Evolutionary conservation across 2,329 filamentous ascomycete genomes (phyloP).

Genomic region (Dendryphion nanum): DNA sequence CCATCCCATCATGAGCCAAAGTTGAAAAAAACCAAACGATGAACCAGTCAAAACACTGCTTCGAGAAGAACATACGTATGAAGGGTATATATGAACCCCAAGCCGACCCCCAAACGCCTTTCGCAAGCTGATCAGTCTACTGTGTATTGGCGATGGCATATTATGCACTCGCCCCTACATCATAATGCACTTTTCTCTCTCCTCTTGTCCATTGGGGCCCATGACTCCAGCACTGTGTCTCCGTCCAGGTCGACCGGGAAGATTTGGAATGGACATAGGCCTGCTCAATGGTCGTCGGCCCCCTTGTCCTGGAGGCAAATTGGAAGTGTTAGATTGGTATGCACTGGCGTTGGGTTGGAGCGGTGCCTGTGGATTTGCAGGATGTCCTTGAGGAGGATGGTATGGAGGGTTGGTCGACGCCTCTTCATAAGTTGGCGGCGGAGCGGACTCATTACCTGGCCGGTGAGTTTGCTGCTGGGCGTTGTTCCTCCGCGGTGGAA

Average conservation of each 20-base stretch:
- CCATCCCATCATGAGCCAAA: no score
- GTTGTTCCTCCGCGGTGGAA: conserved; percentile 46
- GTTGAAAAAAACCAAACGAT: no score
- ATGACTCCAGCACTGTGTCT: conserved; percentile 22
- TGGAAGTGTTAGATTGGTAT: conserved; percentile 17
- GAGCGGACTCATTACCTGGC: conserved; percentile 49
- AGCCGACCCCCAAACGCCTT: no score
- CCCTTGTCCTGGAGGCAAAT: conserved; percentile 10
- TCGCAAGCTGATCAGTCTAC: not conserved
- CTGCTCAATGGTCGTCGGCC: conserved; percentile 15
- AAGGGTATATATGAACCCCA: no score
- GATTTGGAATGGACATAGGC: conserved; percentile 6
- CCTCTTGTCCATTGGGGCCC: conserved; percentile 18
- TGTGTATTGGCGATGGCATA: not conserved
- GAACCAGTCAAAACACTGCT: no score
- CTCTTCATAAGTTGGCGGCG: conserved; percentile 66
- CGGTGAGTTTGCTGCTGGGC: conserved; percentile 30
- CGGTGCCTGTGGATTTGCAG: conserved; percentile 38
- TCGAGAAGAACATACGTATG: no score
- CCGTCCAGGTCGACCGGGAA: conserved; percentile 14
- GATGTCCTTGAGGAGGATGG: conserved; percentile 49
- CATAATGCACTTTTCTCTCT: conserved; percentile 33
- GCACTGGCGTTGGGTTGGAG: conserved; percentile 25
- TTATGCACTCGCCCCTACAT: conserved; percentile 20
- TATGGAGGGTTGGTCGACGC: conserved; percentile 58